Evolutionary conservation across 176 grass and related monocot genomes (phyloP).

Genomic region (Bonia amplexicaulis): DNA sequence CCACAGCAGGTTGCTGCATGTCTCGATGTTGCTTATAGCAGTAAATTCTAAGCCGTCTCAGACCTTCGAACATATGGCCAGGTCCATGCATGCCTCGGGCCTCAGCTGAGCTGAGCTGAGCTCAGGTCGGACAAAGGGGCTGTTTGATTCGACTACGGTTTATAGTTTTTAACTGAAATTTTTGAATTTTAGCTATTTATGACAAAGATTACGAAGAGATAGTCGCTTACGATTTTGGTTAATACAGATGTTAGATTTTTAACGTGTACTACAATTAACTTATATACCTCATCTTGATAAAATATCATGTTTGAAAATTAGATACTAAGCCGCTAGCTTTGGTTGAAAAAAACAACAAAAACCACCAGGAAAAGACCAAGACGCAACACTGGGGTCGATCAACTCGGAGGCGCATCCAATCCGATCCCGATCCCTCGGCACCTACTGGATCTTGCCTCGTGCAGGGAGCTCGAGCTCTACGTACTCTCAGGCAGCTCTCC

Average conservation of each 20-base stretch:
- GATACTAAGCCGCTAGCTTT: too few species aligned
- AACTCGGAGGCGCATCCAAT: background rate
- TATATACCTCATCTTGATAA: too few species aligned
- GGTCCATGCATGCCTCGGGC: background rate
- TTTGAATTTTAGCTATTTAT: too few species aligned
- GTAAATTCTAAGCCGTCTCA: background rate
- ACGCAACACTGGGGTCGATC: background rate
- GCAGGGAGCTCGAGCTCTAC: constrained; percentile 16
- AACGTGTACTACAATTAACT: too few species aligned
- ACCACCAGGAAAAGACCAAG: background rate
- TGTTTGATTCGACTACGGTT: too few species aligned
- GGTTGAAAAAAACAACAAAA: too few species aligned
- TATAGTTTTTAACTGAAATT: too few species aligned
- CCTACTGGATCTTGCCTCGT: background rate
- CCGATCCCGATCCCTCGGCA: constrained; percentile 6
- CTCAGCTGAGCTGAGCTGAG: background rate
- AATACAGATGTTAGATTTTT: too few species aligned
- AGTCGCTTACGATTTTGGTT: too few species aligned
- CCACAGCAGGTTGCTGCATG: background rate
- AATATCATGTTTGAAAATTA: too few species aligned
- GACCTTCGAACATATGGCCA: background rate
- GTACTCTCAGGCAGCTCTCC: background rate
- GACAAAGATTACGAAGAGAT: too few species aligned
- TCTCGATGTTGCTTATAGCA: background rate
- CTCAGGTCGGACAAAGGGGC: background rate